Percentiles rank a stretch among this genome's conserved stretches.
Evolutionary conservation across 1,284 basidiomycete genomes (phyloP).

Genomic region (Ustilago esculenta): DNA sequence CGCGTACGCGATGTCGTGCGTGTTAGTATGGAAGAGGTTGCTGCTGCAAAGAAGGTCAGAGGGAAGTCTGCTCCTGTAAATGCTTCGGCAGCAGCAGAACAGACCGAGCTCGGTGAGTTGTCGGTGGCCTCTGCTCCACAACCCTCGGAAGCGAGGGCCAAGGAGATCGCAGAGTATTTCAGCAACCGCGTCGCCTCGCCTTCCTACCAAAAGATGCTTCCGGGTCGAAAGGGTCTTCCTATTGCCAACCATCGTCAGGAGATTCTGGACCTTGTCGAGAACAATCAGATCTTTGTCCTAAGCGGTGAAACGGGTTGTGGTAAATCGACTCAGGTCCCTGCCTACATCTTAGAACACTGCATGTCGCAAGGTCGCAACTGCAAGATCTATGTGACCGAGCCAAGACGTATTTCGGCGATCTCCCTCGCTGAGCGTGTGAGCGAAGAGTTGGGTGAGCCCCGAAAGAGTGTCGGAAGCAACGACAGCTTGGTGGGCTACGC

Average conservation of each 20-base stretch:
- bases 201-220: slow-evolving; percentile 85
- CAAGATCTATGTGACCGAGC: slow-evolving; percentile 95
- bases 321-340: slow-evolving; percentile 96
- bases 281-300: slow-evolving; percentile 87
- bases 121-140: slow-evolving; percentile 36
- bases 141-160: slow-evolving; percentile 33
- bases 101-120: slow-evolving; percentile 45
- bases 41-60: slow-evolving; percentile 42
- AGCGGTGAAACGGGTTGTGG: slow-evolving; percentile 99
- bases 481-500: slow-evolving; percentile 92
- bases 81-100: slow-evolving; percentile 20
- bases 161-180: slow-evolving; percentile 42
- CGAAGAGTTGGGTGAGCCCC: slow-evolving; percentile 86
- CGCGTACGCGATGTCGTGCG: slow-evolving; percentile 74
- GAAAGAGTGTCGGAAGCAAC: slow-evolving; percentile 80
- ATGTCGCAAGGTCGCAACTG: slow-evolving; percentile 83
- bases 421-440: slow-evolving; percentile 96
- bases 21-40: slow-evolving; percentile 70
- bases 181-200: slow-evolving; percentile 28
- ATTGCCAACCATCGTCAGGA: slow-evolving; percentile 84
- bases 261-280: slow-evolving; percentile 79
- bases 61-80: slow-evolving; percentile 18
- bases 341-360: slow-evolving; percentile 92
- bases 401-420: slow-evolving; percentile 94
- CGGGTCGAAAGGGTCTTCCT: slow-evolving; percentile 80